Percentiles rank a stretch among this genome's conserved stretches.
These are phyloP conservation scores for Pleurotus platypus DNA, from an alignment of 768 basidiomycete species.

Conservation along the genomic window DNA sequence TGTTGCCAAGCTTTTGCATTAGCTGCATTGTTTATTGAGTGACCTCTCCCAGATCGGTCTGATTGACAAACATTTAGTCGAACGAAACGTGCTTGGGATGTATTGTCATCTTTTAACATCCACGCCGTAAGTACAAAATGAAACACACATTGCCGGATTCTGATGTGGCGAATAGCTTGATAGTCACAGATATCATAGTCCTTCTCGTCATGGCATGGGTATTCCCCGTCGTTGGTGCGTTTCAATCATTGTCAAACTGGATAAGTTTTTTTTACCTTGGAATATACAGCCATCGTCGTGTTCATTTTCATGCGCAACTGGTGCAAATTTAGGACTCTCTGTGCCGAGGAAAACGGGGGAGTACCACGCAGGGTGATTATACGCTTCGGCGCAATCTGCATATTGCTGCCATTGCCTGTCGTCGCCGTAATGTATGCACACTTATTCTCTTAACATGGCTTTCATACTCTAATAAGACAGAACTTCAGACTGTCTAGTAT, in stretches of 20 bases:
- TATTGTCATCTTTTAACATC: conserved; percentile 12
- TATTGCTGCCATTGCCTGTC: conserved; percentile 4
- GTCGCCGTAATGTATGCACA: neutral
- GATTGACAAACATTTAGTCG: conserved; percentile 5
- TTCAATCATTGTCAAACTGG: too few relatives aligned
- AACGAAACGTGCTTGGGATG: conserved; percentile 11
- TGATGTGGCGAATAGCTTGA: neutral
- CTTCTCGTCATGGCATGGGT: conserved; percentile 9
- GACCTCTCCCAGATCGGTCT: neutral
- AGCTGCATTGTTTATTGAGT: too few relatives aligned
- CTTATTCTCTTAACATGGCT: neutral
- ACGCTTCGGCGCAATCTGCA: conserved; percentile 13
- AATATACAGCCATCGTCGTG: conserved; percentile 14
- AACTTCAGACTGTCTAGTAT: neutral
- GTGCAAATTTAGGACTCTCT: neutral
- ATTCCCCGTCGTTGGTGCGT: conserved; percentile 14
- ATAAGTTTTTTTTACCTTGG: neutral
- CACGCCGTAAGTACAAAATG: conserved; percentile 10
- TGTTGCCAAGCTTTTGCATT: too few relatives aligned
- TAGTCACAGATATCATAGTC: conserved; percentile 6
- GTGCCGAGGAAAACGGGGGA: neutral
- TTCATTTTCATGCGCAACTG: conserved; percentile 13
- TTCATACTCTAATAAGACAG: neutral
- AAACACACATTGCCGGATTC: neutral
- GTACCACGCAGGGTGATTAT: conserved; percentile 15